Evolutionary conservation across 805 yeast species (phyloP), one percentile per base, ranked within the genome.

Genomic region (Spathaspora girioi): DNA sequence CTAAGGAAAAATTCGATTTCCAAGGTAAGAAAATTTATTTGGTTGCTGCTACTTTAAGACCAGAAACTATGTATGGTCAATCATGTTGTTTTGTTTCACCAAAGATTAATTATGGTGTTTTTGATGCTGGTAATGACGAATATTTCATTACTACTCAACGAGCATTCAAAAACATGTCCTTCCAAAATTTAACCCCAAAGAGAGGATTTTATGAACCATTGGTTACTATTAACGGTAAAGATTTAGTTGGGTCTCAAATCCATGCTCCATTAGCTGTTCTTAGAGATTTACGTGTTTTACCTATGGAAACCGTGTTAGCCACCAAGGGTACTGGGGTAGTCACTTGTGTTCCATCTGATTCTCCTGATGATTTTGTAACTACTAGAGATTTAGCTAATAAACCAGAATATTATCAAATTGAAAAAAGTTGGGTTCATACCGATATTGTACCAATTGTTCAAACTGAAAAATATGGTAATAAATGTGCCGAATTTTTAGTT

Each of bases 1-100:
- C 73, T 47, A 76, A 75, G 49, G 75, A 80, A 51, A 72, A 73
- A 38, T 73, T 83, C 48, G 78, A 76, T 51, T 51, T 72, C 26
- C 59, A 67, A 23, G 75, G 71, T 53, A 89, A 88, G 75, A 87
- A 84, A 60, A 77, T 91, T 27, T 90, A 68, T 74, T 77, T 94
- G 54, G 90, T 94, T 47, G 99, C 99, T 53, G 98, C 98, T 27
- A 94, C 99, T 60, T 82, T 94, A 65, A 86, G 99, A 76, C 97
- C 99, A 31, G 99, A 94, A 76, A 94, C 99, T 60, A 90, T 94
- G 97, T 92, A 92, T 65, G 98, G 97, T 57, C 98, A 94, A 78
- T 89, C 97, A 5, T 89, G 97, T 79, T 92, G 97, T 80, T 94
- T 93, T 63, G 98, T 94, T 20, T 89, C 97, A 27, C 97, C 98